phyloP scores from a whole-genome alignment of 2,329 filamentous ascomycete species.

The Xylaria sp. region DNA sequence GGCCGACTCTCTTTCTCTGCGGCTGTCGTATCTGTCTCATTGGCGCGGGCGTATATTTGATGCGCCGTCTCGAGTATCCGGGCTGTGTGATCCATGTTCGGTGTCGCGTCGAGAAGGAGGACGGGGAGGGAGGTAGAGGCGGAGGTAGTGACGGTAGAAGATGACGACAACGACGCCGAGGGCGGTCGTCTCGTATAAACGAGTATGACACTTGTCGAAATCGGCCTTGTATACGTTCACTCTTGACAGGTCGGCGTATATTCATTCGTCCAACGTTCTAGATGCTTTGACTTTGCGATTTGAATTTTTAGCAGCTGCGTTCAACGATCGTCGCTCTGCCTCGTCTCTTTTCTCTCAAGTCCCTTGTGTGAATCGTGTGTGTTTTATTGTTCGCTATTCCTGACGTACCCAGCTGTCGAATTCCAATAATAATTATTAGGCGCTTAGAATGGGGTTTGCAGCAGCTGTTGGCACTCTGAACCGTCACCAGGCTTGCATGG shows the following conservation, averaged over 20 bases:
- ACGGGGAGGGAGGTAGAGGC: neutral
- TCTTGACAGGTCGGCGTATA: neutral
- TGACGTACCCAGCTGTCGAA: neutral
- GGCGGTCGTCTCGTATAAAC: conserved; percentile 21
- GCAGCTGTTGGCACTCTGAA: neutral
- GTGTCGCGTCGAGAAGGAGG: conserved; percentile 15
- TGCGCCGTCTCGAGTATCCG: conserved; percentile 44
- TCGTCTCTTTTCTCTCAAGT: neutral
- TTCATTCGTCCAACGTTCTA: neutral
- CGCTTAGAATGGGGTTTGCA: conserved; percentile 6
- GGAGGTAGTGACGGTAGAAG: neutral
- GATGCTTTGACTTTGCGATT: neutral
- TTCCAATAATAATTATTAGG: conserved; percentile 8
- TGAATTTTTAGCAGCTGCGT: neutral
- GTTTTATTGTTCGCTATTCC: neutral
- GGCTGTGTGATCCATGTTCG: conserved; percentile 46
- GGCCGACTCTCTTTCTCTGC: conserved; percentile 48
- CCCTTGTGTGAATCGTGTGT: neutral
- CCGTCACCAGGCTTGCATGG: neutral
- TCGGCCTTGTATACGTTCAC: neutral
- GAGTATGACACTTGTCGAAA: neutral
- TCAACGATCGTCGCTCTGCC: neutral
- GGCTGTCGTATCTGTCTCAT: conserved; percentile 42
- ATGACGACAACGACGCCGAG: conserved; percentile 1
- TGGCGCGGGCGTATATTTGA: conserved; percentile 50